Evolutionary conservation across 1,284 basidiomycete species (phyloP), one percentile per base, ranked within the genome.

Genomic region (Mrakiaceae sp.): DNA sequence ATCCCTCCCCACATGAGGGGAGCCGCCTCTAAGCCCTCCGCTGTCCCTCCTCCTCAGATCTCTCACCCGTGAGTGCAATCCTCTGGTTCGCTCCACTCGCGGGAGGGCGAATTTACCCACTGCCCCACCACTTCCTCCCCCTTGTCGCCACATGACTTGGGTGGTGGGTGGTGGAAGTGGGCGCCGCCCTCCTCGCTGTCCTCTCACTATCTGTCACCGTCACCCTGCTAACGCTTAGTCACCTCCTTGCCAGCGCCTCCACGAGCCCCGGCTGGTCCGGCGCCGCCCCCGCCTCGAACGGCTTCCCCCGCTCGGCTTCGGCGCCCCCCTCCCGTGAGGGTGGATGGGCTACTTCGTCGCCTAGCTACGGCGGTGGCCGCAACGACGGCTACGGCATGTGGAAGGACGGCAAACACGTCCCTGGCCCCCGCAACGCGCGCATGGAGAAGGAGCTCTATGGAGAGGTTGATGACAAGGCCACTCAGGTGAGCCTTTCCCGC

Each of bases 371-470:
- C 46, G 79, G 77, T 56, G 80, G 81, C 58, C 82, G 84, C 66
- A 72, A 74, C 66, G 82, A 83, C 62, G 90, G 90, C 55, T 84
- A 75, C 71, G 95, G 95, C 64, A 77, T 77, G 54, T 99, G 96
- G 96, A 87, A 83, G 74, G 91, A 97, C 70, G 93, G 89, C 70
- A 81, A 84, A 72, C 95, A 98, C 77, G 74, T 92, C 65, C 78
- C 85, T 16, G 95, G 91, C 60, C 78, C 82, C 46, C 84, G 85
- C 72, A 96, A 95, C 80, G 78, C 81, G 73, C 86, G 91, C 71
- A 82, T 92, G 69, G 94, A 99, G 80, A 93, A 90, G 78, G 94
- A 98, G 75, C 87, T 99, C 54, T 99, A 87, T 74, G 96, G 96
- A 63, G 92, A 96, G 69, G 81, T 82, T 53, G 81, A 84, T 64